Conservation (phyloP, 371 early-diverging fungal genomes). For the Saksenaea oblongispora region DNA sequence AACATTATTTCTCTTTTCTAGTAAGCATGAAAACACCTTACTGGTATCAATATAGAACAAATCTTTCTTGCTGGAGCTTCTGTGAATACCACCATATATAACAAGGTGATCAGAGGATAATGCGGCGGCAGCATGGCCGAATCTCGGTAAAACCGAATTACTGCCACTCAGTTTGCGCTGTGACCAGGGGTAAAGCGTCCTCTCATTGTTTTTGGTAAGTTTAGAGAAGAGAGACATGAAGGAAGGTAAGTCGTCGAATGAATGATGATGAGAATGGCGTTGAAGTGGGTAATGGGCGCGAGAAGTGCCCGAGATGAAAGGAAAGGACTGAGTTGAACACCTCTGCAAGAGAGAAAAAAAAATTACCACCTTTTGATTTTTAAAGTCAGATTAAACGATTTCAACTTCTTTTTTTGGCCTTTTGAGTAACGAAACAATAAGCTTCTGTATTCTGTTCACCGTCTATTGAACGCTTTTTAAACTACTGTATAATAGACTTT, state of each 20-base stretch:
- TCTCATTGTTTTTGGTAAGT: constrained; percentile 50
- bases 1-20: constrained; percentile 19
- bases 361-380: background rate
- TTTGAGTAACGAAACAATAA: too few relatives aligned
- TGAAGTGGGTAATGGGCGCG: background rate
- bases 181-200: constrained; percentile 52
- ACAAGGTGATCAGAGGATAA: constrained; percentile 53
- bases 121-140: constrained; percentile 60
- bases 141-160: constrained; percentile 47
- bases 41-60: constrained; percentile 63
- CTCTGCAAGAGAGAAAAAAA: background rate
- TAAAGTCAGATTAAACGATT: too few relatives aligned
- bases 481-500: too few relatives aligned
- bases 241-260: background rate
- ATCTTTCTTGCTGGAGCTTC: constrained; percentile 50
- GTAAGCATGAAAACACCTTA: constrained; percentile 31
- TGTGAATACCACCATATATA: constrained; percentile 61
- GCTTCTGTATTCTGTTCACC: too few relatives aligned
- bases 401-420: background rate
- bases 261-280: background rate
- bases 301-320: constrained; percentile 5
- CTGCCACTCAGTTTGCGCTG: constrained; percentile 44
- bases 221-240: constrained; percentile 55
- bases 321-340: background rate
- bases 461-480: too few relatives aligned